Evolutionary conservation across 306 rosid genomes (phyloP), one percentile per base, ranked within the genome.

Genomic region (Vigna mungo): DNA sequence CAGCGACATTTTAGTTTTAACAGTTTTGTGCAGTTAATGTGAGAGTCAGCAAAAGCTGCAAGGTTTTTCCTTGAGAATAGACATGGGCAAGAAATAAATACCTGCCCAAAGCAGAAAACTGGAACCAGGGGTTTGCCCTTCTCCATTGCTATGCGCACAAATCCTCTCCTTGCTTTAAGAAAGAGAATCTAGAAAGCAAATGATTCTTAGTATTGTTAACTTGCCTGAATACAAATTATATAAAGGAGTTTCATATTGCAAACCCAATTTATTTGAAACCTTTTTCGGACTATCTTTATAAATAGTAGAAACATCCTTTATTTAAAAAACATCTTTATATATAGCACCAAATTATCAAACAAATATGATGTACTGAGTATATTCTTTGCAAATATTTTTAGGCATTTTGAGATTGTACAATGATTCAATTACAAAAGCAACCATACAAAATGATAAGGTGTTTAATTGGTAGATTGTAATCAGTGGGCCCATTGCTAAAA

Each of bases 51-150:
- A 67, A 68, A 82, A 62, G 30, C 39, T 27, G 85, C 48, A 82
- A 73, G 59, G 80, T 61, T 32, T 66, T 60, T 54, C 46, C 16
- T 20, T 0, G 10, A 51, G 23, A 47, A 47, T 20, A 55, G 2
- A 78, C 15, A 18, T 15, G 4, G 12, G 30, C 46, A 69, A 52
- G 43, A 44, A 55, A 59, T n/a, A 53, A 36, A 55, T 78, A 94
- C 99, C 97, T 95, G 97, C 36, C 99, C 99, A 65, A 92, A 95
- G 85, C 97, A 89, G 91, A 92, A 95, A 84, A 91, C 93, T 39
- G 99, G 99, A 86, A 95, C 99, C 67, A 92, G 78, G 20, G 99
- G 97, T 23, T 21, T 44, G 15, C 99, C 99, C 77, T 61, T 86
- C 87, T 84, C 84, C 88, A 95, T 82, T 44, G 99, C 99, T 79